Percentiles rank a stretch among this genome's conserved stretches.
Conservation (phyloP, 176 grass and related monocot genomes). For the Cocos nucifera region DNA sequence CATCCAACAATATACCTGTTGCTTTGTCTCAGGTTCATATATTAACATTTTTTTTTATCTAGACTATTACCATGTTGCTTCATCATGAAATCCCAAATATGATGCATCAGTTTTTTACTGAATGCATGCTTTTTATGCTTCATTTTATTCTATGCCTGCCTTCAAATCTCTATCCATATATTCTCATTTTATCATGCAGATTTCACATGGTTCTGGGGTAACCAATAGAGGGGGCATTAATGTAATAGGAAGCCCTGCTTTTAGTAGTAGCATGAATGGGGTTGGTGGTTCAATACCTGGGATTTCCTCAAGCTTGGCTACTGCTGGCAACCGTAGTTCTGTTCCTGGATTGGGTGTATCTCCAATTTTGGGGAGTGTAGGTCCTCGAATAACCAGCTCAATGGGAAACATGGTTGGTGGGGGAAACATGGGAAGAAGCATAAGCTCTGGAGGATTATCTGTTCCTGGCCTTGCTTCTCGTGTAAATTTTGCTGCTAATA, state of each 20-base stretch:
- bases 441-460: constrained; percentile 2
- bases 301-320: constrained; percentile 56
- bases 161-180: neutral
- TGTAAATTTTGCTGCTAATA: constrained; percentile 3
- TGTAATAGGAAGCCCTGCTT: constrained; percentile 62
- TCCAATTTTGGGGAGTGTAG: constrained; percentile 67
- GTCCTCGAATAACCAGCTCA: constrained; percentile 55
- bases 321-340: constrained; percentile 58
- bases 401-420: constrained; percentile 59
- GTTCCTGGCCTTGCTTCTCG: constrained; percentile 3
- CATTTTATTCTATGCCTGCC: too few relatives aligned
- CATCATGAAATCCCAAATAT: too few relatives aligned
- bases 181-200: constrained; percentile 36
- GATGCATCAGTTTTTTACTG: too few relatives aligned
- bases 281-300: constrained; percentile 77
- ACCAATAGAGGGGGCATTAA: constrained; percentile 65
- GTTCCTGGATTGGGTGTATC: constrained; percentile 67
- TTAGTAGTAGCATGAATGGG: constrained; percentile 64
- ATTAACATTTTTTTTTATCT: too few relatives aligned
- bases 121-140: too few relatives aligned
- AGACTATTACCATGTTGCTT: too few relatives aligned
- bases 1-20: constrained; percentile 81
- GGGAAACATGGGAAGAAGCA: constrained; percentile 44
- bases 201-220: constrained; percentile 69
- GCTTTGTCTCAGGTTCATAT: constrained; percentile 72